Base-by-base conservation (phyloP, 2,329 filamentous ascomycete species). In the Fusarium sp. region DNA sequence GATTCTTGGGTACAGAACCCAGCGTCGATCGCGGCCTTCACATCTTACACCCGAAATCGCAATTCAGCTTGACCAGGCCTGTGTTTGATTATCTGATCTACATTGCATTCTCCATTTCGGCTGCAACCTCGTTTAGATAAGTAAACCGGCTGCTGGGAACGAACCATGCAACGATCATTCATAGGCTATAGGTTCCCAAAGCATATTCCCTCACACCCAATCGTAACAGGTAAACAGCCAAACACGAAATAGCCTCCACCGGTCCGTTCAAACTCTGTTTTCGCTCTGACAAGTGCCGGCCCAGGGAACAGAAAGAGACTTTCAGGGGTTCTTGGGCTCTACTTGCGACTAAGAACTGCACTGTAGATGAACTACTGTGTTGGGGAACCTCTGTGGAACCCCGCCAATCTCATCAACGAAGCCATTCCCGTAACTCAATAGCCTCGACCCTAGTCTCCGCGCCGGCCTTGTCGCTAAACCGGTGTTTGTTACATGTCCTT, bases 201-300 rank as follows among this genome's bases (percentile, higher is more conserved):
- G 48, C 31, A 36, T 35, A n/a, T 66, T 41, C 45, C 45, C 41
- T 35, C 45, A 66, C 39, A 47, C 35, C 33, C n/a, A 67, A 26
- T 52, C 14, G 51, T 2, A 24, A n/a, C 18, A 33, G 38, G 1
- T 22, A 35, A 47, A 52, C 33, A 8, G 3, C 24, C 41, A 42
- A 52, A 52, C 24, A 15, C 35, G 26, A 26, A 33, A 45, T 69
- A 69, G 39, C 28, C 57, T 54, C 33, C 28, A 33, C 35, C 12
- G 15, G 44, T 57, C 44, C 51, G 28, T 20, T 7, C 39, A 55
- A 69, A 69, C 66, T 69, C 45, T 69, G 44, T 52, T 52, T 69
- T 49, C 26, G 14, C 5, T 31, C 52, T 45, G n/a, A 63, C 56
- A 69, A 69, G 56, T 62, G 48, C 48, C 66, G 48, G 49, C 20